phyloP scores from a whole-genome alignment of 164 flowering plant genomes.

The Nymphaea thermarum region DNA sequence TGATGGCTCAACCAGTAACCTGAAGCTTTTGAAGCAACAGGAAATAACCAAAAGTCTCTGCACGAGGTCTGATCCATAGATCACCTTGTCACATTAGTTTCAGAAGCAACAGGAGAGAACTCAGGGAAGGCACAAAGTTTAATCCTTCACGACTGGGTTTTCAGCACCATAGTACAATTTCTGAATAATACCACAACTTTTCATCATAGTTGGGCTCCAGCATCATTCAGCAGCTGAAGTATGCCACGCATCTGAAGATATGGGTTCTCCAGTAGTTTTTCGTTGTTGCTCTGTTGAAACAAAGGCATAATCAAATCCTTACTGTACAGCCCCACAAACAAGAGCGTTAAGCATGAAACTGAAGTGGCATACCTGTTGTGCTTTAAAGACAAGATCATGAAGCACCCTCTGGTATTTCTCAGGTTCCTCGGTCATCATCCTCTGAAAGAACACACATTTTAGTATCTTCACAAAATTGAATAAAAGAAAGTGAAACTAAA shows the following conservation, averaged over 20 bases:
- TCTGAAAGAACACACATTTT: slow-evolving; percentile 30
- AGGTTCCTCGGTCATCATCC: slow-evolving; percentile 97
- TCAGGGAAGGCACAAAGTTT: background rate
- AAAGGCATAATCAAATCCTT: background rate
- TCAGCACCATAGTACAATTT: background rate
- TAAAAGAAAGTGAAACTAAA: background rate
- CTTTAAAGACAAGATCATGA: slow-evolving; percentile 77
- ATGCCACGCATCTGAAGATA: slow-evolving; percentile 98
- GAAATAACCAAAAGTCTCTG: background rate
- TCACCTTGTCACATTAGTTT: background rate
- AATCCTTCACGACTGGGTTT: background rate
- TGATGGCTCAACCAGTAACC: background rate
- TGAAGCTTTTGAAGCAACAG: background rate
- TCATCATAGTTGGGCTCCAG: slow-evolving; percentile 22
- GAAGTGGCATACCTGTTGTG: slow-evolving; percentile 68
- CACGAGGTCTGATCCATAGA: background rate
- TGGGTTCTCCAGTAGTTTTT: slow-evolving; percentile 93
- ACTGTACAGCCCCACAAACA: background rate
- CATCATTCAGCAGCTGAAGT: slow-evolving; percentile 76
- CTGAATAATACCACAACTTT: background rate
- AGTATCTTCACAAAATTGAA: background rate
- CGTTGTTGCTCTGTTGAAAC: slow-evolving; percentile 80
- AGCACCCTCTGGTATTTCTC: slow-evolving; percentile 85
- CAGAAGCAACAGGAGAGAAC: background rate
- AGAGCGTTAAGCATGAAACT: background rate